Conservation (phyloP, 495 filamentous ascomycete species). For the Bryoglossum gracile region DNA sequence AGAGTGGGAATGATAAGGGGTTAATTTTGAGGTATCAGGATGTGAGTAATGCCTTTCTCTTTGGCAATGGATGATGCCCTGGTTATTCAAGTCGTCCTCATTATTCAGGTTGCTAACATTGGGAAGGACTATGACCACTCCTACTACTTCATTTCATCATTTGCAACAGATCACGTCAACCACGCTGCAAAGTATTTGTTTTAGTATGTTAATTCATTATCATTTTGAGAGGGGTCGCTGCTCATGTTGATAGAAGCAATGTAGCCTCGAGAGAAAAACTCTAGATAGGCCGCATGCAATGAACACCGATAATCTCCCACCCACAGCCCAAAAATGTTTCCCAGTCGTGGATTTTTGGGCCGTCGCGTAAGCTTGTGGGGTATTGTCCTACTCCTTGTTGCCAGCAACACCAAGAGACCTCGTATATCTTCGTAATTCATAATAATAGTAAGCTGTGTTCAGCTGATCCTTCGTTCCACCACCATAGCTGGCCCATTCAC, state of each 20-base stretch:
- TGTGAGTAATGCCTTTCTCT: conserved; percentile 30
- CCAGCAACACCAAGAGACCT: conserved; percentile 16
- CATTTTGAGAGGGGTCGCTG: neutral
- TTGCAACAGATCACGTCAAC: conserved; percentile 82
- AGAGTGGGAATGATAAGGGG: conserved; percentile 57
- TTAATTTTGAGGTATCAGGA: conserved; percentile 74
- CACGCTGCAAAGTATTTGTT: conserved; percentile 79
- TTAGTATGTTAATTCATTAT: conserved; percentile 18
- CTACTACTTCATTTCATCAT: conserved; percentile 88
- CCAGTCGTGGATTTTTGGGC: no score
- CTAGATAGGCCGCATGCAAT: no score
- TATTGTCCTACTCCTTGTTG: conserved; percentile 12
- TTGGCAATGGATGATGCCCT: neutral
- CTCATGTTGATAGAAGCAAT: conserved; percentile 23
- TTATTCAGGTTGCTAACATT: no score
- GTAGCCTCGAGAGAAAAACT: conserved; percentile 14
- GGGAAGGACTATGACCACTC: conserved; percentile 72
- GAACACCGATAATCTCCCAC: neutral
- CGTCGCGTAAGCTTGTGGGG: no score
- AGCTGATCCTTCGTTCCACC: conserved; percentile 19
- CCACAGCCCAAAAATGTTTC: no score
- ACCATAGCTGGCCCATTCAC: conserved; percentile 27
- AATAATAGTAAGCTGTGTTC: conserved; percentile 1
- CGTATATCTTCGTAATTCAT: conserved; percentile 22
- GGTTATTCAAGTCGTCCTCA: no score